Evolutionary conservation across 179 eudicot genomes (phyloP).

Genomic region (Patellifolia procumbens): DNA sequence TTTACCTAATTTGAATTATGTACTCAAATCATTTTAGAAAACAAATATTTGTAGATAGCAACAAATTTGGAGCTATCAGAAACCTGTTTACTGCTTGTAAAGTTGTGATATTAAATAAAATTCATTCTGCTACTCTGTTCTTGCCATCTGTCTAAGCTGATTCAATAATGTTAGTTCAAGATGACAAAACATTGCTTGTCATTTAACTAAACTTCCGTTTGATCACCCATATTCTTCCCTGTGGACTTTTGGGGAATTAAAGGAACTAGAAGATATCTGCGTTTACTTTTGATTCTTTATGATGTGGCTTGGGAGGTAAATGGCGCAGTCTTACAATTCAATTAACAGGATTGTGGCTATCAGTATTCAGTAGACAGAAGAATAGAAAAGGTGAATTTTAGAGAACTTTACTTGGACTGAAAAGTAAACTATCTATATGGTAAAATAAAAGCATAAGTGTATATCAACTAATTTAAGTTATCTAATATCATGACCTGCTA

Average conservation of each 20-base stretch:
- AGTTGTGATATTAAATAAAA: conserved; percentile 15
- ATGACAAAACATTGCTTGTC: conserved; percentile 35
- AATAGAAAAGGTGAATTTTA: background rate
- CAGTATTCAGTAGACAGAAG: too few species aligned
- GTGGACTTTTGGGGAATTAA: conserved; percentile 20
- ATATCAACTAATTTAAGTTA: too few species aligned
- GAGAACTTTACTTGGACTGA: too few species aligned
- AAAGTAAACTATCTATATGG: too few species aligned
- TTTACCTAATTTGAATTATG: background rate
- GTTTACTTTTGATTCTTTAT: background rate
- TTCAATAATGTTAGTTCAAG: conserved; percentile 29
- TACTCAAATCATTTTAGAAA: background rate
- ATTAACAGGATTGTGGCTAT: too few species aligned
- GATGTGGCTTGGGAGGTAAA: background rate
- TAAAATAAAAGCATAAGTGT: too few species aligned
- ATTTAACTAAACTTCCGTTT: conserved; percentile 25
- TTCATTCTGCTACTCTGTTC: conserved; percentile 19
- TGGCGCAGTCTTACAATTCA: background rate
- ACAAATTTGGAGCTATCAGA: conserved; percentile 21
- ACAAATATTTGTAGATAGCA: conserved; percentile 12
- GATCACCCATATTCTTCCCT: conserved; percentile 28
- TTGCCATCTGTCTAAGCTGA: conserved; percentile 31
- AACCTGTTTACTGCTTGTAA: conserved; percentile 21
- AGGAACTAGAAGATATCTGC: conserved; percentile 18
- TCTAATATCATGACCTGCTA: too few species aligned